Evolutionary conservation across 2,329 filamentous ascomycete species (phyloP).

Genomic region (Fusarium begoniae): DNA sequence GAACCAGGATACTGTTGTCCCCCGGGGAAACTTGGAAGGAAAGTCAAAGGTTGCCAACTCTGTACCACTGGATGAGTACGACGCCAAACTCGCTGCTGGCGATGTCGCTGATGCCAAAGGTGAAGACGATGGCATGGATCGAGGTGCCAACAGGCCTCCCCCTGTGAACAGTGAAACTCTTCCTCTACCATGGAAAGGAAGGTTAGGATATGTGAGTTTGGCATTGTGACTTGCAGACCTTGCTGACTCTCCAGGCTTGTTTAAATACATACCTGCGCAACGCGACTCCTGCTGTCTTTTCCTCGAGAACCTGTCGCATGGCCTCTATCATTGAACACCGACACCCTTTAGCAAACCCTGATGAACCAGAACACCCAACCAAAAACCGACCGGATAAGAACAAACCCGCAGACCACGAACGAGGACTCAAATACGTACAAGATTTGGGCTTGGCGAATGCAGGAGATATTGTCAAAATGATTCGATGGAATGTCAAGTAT

Average conservation of each 20-base stretch:
- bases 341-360: conserved; percentile 79
- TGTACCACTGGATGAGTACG: conserved; percentile 35
- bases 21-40: neutral
- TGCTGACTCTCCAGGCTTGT: conserved; percentile 68
- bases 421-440: conserved; percentile 79
- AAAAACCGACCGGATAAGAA: conserved; percentile 87
- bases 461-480: conserved; percentile 82
- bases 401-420: conserved; percentile 70
- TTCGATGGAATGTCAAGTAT: conserved; percentile 92
- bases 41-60: conserved; percentile 24
- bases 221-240: neutral
- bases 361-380: conserved; percentile 79
- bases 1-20: neutral
- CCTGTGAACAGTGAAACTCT: conserved; percentile 85
- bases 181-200: conserved; percentile 89
- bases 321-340: conserved; percentile 89
- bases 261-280: conserved; percentile 90
- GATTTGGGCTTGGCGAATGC: conserved; percentile 83
- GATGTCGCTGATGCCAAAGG: conserved; percentile 33
- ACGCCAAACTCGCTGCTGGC: conserved; percentile 32
- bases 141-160: conserved; percentile 67
- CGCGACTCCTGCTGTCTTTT: conserved; percentile 85
- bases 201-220: conserved; percentile 81
- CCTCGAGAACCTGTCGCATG: conserved; percentile 90
- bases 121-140: conserved; percentile 43